These are phyloP conservation scores for Crucibulum laeve DNA, from an alignment of 768 basidiomycete genomes.

Conservation along the genomic window DNA sequence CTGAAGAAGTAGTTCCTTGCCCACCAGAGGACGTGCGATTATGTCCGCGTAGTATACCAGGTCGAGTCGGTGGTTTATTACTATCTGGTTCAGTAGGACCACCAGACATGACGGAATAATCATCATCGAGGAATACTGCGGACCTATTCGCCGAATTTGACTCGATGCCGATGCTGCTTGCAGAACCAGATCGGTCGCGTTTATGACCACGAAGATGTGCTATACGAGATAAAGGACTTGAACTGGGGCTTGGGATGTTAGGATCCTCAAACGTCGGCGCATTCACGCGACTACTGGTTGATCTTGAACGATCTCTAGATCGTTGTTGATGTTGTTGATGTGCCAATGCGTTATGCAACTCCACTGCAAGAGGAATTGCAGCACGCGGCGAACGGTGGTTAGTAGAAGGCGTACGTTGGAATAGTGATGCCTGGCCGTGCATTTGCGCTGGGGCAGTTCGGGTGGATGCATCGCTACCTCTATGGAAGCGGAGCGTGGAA, in stretches of 20 bases:
- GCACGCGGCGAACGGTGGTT: constrained; percentile 18
- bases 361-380: constrained; percentile 36
- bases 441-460: constrained; percentile 3
- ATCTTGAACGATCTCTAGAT: constrained; percentile 27
- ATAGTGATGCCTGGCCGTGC: constrained; percentile 6
- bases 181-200: constrained; percentile 31
- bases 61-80: constrained; percentile 10
- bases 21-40: constrained; percentile 25
- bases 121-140: constrained; percentile 2
- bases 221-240: constrained; percentile 24
- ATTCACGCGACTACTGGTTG: constrained; percentile 9
- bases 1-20: constrained; percentile 18
- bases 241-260: constrained; percentile 17
- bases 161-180: constrained; percentile 18
- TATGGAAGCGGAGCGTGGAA: constrained; percentile 21
- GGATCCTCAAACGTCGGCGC: constrained; percentile 11
- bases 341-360: constrained; percentile 41
- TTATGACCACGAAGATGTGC: constrained; percentile 20
- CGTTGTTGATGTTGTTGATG: constrained; percentile 25
- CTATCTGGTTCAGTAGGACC: neutral
- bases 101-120: neutral
- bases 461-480: constrained; percentile 28
- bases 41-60: constrained; percentile 32
- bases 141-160: constrained; percentile 7
- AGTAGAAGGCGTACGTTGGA: constrained; percentile 18